A percentile compares a stretch with the other conserved stretches of the same genome.
These are phyloP conservation scores for Penicillium fuscoglaucum DNA, from an alignment of 2,329 filamentous ascomycete species.

Conservation along the genomic window DNA sequence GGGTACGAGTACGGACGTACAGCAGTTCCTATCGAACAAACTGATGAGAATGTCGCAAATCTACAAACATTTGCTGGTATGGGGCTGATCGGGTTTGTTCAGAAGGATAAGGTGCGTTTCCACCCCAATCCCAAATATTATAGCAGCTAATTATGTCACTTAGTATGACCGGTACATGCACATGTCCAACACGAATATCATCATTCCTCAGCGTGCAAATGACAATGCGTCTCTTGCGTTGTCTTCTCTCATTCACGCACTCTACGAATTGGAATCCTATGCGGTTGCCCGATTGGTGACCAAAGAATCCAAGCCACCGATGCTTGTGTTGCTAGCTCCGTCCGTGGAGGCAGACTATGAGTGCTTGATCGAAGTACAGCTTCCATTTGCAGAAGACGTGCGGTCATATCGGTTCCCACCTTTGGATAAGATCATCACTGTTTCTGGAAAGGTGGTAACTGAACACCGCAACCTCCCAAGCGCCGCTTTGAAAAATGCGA, in stretches of 20 bases:
- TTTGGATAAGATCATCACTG: constrained; percentile 79
- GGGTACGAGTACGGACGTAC: constrained; percentile 93
- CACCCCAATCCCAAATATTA: not conserved
- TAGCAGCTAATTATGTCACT: constrained; percentile 2
- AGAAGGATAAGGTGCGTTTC: constrained; percentile 61
- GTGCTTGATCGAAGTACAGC: constrained; percentile 82
- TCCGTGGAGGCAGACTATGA: constrained; percentile 76
- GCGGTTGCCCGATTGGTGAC: constrained; percentile 81
- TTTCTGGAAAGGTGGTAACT: constrained; percentile 76
- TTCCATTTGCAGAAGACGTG: constrained; percentile 92
- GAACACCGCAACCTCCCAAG: constrained; percentile 82
- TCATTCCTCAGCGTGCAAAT: constrained; percentile 74
- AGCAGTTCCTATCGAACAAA: constrained; percentile 82
- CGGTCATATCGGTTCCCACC: constrained; percentile 89
- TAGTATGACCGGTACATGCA: constrained; percentile 82
- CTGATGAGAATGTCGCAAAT: constrained; percentile 85
- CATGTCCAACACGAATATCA: constrained; percentile 77
- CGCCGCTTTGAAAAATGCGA: constrained; percentile 71
- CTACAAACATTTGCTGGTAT: constrained; percentile 74
- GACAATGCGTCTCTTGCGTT: constrained; percentile 80
- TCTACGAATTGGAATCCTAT: constrained; percentile 81
- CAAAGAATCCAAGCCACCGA: constrained; percentile 78
- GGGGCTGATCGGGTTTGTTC: constrained; percentile 84
- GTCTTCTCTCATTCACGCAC: constrained; percentile 84
- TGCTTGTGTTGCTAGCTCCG: constrained; percentile 76